Conservation (phyloP, 768 basidiomycete species). For the Auriscalpium orientale region DNA sequence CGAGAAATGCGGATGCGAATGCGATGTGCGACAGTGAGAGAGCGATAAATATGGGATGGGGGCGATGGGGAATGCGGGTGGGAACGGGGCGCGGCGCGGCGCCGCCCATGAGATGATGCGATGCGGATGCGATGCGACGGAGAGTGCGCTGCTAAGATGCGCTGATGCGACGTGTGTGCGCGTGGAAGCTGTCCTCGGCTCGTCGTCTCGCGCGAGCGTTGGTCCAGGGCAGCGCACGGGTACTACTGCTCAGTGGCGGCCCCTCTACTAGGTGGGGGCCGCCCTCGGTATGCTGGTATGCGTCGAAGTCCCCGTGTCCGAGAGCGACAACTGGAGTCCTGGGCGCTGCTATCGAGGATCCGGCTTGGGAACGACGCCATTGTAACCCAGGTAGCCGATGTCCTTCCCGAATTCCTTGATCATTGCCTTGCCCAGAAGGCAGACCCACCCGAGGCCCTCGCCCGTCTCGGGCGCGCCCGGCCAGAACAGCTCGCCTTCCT, state of each 20-base stretch:
- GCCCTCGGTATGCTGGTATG: no score
- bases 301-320: no score
- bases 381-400: slow-evolving; percentile 64
- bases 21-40: neutral
- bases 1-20: no score
- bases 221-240: no score
- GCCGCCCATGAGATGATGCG: neutral
- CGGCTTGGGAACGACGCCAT: slow-evolving; percentile 67
- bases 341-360: slow-evolving; percentile 19
- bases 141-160: no score
- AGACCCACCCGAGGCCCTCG: slow-evolving; percentile 82
- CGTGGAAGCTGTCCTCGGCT: no score
- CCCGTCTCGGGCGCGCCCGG: slow-evolving; percentile 66
- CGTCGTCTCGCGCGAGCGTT: no score
- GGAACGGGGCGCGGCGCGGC: neutral
- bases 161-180: no score
- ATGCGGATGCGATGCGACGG: no score
- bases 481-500: slow-evolving; percentile 84
- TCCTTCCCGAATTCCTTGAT: slow-evolving; percentile 73
- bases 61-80: neutral
- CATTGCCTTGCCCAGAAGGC: slow-evolving; percentile 82
- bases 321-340: no score
- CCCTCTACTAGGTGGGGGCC: no score
- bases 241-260: no score
- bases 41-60: neutral